These are phyloP conservation scores for Zygosaccharomyces bailii DNA, from an alignment of 805 yeast species.

Conservation along the genomic window DNA sequence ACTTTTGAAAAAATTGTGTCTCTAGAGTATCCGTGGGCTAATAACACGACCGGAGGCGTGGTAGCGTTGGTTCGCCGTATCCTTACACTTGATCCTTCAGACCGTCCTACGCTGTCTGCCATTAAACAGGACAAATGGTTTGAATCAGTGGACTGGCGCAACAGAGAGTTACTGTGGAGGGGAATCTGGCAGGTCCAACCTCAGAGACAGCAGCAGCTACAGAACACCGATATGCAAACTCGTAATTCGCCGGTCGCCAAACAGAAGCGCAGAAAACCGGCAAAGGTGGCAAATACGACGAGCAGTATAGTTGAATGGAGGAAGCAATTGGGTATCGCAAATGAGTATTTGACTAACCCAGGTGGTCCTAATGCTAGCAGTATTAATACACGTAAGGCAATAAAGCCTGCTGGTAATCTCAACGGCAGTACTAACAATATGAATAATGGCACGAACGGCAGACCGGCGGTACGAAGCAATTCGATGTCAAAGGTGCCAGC, in stretches of 20 bases:
- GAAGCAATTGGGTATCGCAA: conserved; percentile 32
- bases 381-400: not conserved
- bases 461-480: conserved; percentile 4
- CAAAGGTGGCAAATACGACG: conserved; percentile 31
- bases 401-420: not conserved
- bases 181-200: conserved; percentile 58
- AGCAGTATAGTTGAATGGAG: conserved; percentile 40
- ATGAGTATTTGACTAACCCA: not conserved
- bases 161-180: conserved; percentile 67
- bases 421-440: no score
- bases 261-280: conserved; percentile 32
- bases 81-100: conserved; percentile 66
- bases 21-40: conserved; percentile 63
- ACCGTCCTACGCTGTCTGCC: conserved; percentile 53
- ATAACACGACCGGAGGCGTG: conserved; percentile 49
- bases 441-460: no score
- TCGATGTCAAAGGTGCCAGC: conserved; percentile 3
- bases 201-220: conserved; percentile 19
- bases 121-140: conserved; percentile 75
- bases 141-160: conserved; percentile 59
- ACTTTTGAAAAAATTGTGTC: conserved; percentile 86
- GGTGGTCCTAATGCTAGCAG: not conserved
- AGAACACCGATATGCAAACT: conserved; percentile 29
- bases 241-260: conserved; percentile 30
- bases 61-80: conserved; percentile 65